Evolutionary conservation across 176 grass and related monocot species (phyloP), one percentile per base, ranked within the genome.

Genomic region (Elymus sibiricus): DNA sequence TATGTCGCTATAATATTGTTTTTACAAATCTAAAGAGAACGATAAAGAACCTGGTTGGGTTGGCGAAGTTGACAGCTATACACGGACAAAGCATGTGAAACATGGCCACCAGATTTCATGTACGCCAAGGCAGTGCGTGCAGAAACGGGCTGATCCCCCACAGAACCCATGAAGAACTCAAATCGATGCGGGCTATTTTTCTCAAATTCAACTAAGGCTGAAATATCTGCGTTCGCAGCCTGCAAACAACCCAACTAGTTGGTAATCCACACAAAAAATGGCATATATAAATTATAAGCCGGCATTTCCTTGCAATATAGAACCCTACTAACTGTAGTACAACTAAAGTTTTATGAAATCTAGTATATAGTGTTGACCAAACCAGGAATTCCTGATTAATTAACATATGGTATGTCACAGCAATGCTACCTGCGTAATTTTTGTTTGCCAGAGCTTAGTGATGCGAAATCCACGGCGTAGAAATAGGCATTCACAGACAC

Each of bases 81-180:
- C 44, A 47, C 13, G 44, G 44, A 47, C 44, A 47, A 47, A 47
- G 44, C 44, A 47, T 47, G 44, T 47, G 44, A 47, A 47, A 47
- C 13, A 47, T 47, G 44, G 44, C 44, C 44, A 47, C 44, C 44
- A 5, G 44, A 47, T 47, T 47, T 4, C 12, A 47, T 47, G 44
- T 47, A 47, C 13, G 44, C 44, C 44, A 47, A 47, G 44, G 44
- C 44, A 47, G 13, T 47, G 13, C 44, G 44, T 47, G 44, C 44
- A 47, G 44, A 47, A 47, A 47, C 13, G 4, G 13, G 44, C 13
- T 47, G 44, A 47, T 47, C 13, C 44, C 44, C 44, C 44, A 15
- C 94, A 84, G 94, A 92, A 84, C 93, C 94, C 97, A 98, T 98
- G 74, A 98, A 95, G 71, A 98, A 98, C 85, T 95, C 97, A 56